These are phyloP conservation scores for Trametes cinnabarina DNA, from an alignment of 768 basidiomycete species.

Conservation along the genomic window DNA sequence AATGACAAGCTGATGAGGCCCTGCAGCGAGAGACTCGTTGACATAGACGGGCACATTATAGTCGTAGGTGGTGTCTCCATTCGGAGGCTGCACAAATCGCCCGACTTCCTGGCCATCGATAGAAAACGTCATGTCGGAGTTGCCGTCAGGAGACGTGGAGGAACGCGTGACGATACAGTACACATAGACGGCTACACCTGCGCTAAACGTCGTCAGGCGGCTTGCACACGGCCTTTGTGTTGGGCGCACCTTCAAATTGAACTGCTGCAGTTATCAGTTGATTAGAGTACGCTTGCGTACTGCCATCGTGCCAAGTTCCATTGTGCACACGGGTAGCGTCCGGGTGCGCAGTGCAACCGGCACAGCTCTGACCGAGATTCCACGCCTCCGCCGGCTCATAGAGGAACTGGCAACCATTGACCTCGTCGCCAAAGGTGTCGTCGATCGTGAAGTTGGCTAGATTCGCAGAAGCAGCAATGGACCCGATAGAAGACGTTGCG, in stretches of 20 bases:
- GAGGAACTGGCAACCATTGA: slow-evolving; percentile 30
- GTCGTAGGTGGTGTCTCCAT: slow-evolving; percentile 24
- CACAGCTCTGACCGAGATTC: slow-evolving; percentile 31
- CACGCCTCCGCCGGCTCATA: slow-evolving; percentile 37
- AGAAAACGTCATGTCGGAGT: slow-evolving; percentile 38
- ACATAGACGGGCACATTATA: slow-evolving; percentile 39
- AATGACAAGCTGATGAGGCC: slow-evolving; percentile 33
- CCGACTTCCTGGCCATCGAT: slow-evolving; percentile 36
- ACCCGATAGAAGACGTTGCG: not conserved
- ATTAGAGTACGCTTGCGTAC: slow-evolving; percentile 9
- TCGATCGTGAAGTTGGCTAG: slow-evolving; percentile 43
- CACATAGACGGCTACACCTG: slow-evolving; percentile 46
- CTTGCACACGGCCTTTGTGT: not conserved
- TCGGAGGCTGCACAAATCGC: slow-evolving; percentile 24
- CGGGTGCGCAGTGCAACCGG: slow-evolving; percentile 28
- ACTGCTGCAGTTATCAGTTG: slow-evolving; percentile 29
- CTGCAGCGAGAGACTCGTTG: slow-evolving; percentile 26
- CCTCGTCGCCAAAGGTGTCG: slow-evolving; percentile 35
- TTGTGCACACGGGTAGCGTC: slow-evolving; percentile 19
- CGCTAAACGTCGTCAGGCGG: not conserved
- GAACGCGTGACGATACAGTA: slow-evolving; percentile 37
- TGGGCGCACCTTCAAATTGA: slow-evolving; percentile 36
- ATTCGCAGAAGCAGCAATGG: slow-evolving; percentile 11
- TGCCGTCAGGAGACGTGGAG: slow-evolving; percentile 23
- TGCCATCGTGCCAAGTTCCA: slow-evolving; percentile 38